A percentile compares a stretch with the other conserved stretches of the same genome.
Evolutionary conservation across 75 land plant genomes (phyloP).

Genomic region (Adiantum capillusveneris): DNA sequence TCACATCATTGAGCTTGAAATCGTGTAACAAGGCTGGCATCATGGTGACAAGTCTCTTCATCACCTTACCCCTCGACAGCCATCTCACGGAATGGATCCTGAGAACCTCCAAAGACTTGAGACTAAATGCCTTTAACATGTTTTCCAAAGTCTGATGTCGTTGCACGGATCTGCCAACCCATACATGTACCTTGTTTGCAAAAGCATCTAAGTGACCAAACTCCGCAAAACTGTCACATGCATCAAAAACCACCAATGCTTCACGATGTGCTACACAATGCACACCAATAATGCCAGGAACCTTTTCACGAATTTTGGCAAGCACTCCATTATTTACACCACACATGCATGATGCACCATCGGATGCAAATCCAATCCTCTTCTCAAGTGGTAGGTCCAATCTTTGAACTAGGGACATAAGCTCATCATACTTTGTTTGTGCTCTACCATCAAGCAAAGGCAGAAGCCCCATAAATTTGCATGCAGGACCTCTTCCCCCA

Average conservation of each 20-base stretch:
- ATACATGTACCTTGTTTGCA: background rate
- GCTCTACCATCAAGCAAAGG: background rate
- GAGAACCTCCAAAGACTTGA: background rate
- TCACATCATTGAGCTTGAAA: background rate
- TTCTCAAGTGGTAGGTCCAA: background rate
- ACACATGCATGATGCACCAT: background rate
- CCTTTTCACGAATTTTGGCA: background rate
- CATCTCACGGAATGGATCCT: background rate
- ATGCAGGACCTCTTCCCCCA: background rate
- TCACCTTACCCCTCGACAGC: background rate
- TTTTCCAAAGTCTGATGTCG: background rate
- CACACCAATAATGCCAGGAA: background rate
- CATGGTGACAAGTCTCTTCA: background rate
- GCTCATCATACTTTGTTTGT: background rate
- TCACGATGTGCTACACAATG: constrained; percentile 3
- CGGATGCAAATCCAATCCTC: background rate
- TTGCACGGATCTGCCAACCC: background rate
- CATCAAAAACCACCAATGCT: constrained; percentile 3
- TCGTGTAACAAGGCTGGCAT: background rate
- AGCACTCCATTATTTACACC: background rate
- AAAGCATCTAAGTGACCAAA: background rate
- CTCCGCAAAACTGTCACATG: background rate
- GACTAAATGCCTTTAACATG: background rate
- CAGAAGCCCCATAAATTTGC: background rate
- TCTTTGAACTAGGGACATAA: background rate